Evolutionary conservation across 176 grass and related monocot genomes (phyloP), one percentile per base, ranked within the genome.

Genomic region (Coix lacrymajobi): DNA sequence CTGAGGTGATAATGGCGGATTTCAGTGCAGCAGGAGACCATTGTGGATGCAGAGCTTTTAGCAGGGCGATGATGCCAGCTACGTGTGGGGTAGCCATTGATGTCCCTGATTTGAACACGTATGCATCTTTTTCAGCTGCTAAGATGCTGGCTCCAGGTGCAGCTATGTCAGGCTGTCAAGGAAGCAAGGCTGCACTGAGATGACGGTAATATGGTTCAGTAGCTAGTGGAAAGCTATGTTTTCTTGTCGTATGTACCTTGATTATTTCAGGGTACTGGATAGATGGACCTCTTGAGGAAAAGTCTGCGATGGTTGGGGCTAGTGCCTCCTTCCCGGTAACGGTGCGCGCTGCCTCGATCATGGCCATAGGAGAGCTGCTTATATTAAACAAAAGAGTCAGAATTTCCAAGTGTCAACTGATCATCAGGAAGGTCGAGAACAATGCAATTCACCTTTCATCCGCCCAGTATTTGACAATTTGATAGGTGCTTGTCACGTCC

Each of bases 71-170:
- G n/a, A n/a, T n/a, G n/a, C n/a, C n/a, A n/a, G n/a, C n/a, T n/a
- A 69, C 71, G 12, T 87, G 85, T 5, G 85, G 85, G 0, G 85
- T 22, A 11, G 78, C 78, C 85, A 81, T 81, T 1, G 85, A 87
- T 15, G 85, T 87, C 2, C 78, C 85, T 0, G 85, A 69, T 1
- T 2, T 0, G 5, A 87, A 3, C 0, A 0, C 7, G 15, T 82
- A 87, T 0, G 29, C 12, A 1, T 54, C 4, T 87, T 24, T 3
- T 8, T 0, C 7, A 2, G 85, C 85, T 38, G 85, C 85, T 75
- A 82, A 32, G 26, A 83, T 48, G 68, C 10, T 82, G 37, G 15
- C 68, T 72, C 80, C 68, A 11, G 80, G 80, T 15, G 80, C 80
- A 1, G 54, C 80, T 73, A 82, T 73, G 80, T 82, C 80, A 25